Evolutionary conservation across 208 protist genomes (phyloP), one percentile per base, ranked within the genome.

Genomic region (Trypanosoma brucei): DNA sequence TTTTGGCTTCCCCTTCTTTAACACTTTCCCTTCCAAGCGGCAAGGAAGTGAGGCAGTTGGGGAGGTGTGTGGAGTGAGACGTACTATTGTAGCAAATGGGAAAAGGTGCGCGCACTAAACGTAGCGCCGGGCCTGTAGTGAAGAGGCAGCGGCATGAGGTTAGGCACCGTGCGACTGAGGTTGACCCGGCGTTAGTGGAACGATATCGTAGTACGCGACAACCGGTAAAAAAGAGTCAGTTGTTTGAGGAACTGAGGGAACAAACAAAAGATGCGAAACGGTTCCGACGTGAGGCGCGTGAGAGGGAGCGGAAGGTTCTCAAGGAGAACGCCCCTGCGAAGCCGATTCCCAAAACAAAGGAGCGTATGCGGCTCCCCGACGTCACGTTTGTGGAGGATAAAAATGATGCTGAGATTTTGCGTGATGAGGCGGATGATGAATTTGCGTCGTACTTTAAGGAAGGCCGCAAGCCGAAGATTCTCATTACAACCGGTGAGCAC

Each of bases 211-310:
- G 75, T 66, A 95, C 89, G 14, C 78, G 80, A 5, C 89, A 95
- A 61, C 84, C 89, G 0, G 81, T 86, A 38, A 78, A 79, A 50
- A 95, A 95, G 72, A 88, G 83, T 30, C 78, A 89, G 79, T 79
- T 95, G 22, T 95, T 88, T 69, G 87, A 77, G 2, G 69, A 95
- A 54, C 83, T 95, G 45, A 59, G 86, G 50, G 90, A 89, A 62
- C 89, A 95, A 67, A 91, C 82, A 60, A 95, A 95, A 67, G 89
- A 95, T 64, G 80, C 84, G 1, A 95, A 95, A 72, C 89, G 89
- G 1, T 81, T 81, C 0, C 83, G 89, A 8, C 83, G 89, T 36
- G 86, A 95, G 74, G 61, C 59, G 22, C 86, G 89, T 8, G 84
- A 95, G 71, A 75, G 65, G 57, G 82, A 88, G 70, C 86, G 89